Percentiles rank a stretch among this genome's conserved stretches.
These are phyloP conservation scores for Echites panduratus DNA, from an alignment of 257 asterid genomes.

Conservation along the genomic window DNA sequence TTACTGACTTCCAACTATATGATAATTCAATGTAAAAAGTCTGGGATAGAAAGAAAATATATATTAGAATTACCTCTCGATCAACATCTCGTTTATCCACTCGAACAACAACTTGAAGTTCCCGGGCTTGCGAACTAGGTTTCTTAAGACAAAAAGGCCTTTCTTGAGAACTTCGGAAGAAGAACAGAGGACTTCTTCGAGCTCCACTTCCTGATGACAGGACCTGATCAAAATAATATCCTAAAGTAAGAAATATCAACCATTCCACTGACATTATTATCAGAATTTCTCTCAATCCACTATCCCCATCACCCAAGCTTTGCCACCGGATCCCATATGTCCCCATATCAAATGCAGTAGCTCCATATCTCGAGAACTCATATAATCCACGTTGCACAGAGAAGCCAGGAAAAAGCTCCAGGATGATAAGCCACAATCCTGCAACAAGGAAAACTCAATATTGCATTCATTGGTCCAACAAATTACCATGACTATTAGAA, in stretches of 20 bases:
- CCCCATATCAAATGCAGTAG: slow-evolving; percentile 16
- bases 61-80: slow-evolving; percentile 25
- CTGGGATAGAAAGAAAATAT: background rate
- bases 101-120: slow-evolving; percentile 20
- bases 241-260: slow-evolving; percentile 25
- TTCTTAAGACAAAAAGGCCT: slow-evolving; percentile 14
- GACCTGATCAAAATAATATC: slow-evolving; percentile 22
- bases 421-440: slow-evolving; percentile 28
- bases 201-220: slow-evolving; percentile 17
- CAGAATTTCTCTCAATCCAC: slow-evolving; percentile 34
- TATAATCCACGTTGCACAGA: slow-evolving; percentile 32
- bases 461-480: background rate
- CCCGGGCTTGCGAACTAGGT: slow-evolving; percentile 7
- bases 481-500: too few relatives aligned
- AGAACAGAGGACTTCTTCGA: slow-evolving; percentile 11
- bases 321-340: slow-evolving; percentile 36
- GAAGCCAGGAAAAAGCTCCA: slow-evolving; percentile 38
- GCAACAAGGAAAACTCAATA: background rate
- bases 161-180: slow-evolving; percentile 18
- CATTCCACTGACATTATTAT: slow-evolving; percentile 35
- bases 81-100: slow-evolving; percentile 31
- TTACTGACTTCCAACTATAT: background rate
- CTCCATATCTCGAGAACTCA: slow-evolving; percentile 21
- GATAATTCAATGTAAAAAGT: slow-evolving; percentile 1
- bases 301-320: slow-evolving; percentile 22